Base-by-base conservation (phyloP, 2,329 filamentous ascomycete species). In the Pseudodiploospora longispora region DNA sequence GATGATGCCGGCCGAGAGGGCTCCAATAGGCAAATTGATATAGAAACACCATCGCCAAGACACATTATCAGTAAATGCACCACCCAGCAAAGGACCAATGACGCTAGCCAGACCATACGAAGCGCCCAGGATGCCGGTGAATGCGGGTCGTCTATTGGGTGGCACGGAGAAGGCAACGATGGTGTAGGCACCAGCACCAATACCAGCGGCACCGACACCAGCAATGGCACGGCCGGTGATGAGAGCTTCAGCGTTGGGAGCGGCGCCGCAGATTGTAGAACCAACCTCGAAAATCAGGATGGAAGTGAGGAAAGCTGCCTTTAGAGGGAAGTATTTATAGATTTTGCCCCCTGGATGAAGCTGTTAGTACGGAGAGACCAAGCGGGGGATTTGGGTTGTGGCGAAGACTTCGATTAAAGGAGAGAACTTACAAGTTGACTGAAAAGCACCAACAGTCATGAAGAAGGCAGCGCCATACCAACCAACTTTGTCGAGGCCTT, bases 381-480 rank as follows among this genome's bases (percentile, higher is more conserved):
- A 52, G 49, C 4, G 52, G 30, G 32, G 41, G 54, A 50, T 19
- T 32, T 19, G 42, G 27, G n/a, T 10, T 40, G 36, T 56, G 27
- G 32, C 32, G 35, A 10, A 6, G 4, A 7, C 19, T 19, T 19
- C 19, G 19, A 19, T 19, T 19, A 19, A 19, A 19, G 19, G 19
- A 19, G 19, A 19, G 35, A 8, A 12, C 19, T 8, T 58, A 64
- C 65, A 72, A 10, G 64, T 62, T 36, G 68, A 66, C 53, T 72
- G 69, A 52, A 69, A 64, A 46, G 61, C 62, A 7, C 65, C 71
- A 30, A 70, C 55, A 2, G 70, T 71, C 51, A 75, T 62, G 57
- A 76, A 74, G 51, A 72, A 78, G 36, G 72, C 72, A 10, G 73
- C 68, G 2, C 74, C 76, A 51, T 82, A 82, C 78, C 78, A 82